A percentile compares a stretch with the other conserved stretches of the same genome.
phyloP scores from a whole-genome alignment of 164 flowering plant species.

The Hamamelis virginiana region DNA sequence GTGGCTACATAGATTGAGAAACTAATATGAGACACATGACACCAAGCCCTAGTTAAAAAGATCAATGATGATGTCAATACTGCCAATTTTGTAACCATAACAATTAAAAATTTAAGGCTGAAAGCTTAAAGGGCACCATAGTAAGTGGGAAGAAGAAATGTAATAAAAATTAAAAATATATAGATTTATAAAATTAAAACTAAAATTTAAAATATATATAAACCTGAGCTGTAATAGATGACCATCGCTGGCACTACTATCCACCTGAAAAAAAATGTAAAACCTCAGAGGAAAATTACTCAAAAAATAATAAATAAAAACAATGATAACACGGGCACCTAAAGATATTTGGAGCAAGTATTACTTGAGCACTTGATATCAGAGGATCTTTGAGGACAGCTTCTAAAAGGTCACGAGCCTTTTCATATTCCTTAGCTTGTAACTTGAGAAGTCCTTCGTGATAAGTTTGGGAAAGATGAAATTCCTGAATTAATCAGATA shows the following conservation, averaged over 20 bases:
- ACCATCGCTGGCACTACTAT: conserved; percentile 58
- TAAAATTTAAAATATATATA: not conserved
- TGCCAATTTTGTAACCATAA: not conserved
- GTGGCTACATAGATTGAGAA: not conserved
- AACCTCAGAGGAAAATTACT: conserved; percentile 4
- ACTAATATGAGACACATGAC: not conserved
- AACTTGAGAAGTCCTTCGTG: conserved; percentile 89
- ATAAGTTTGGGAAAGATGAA: conserved; percentile 83
- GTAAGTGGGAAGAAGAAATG: not conserved
- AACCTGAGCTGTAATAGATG: conserved; percentile 93
- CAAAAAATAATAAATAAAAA: too few relatives aligned
- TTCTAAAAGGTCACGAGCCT: conserved; percentile 82
- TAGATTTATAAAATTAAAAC: not conserved
- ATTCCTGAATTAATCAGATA: conserved; percentile 59
- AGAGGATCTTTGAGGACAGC: conserved; percentile 81
- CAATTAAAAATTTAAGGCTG: not conserved
- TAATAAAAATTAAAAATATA: not conserved
- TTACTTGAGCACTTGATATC: conserved; percentile 68
- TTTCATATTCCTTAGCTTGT: conserved; percentile 78
- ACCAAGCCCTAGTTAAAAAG: not conserved
- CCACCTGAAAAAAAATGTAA: conserved; percentile 48
- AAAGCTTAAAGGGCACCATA: not conserved
- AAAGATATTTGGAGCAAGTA: not conserved
- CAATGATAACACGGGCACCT: not conserved
- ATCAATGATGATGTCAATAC: not conserved